Evolutionary conservation across 345 rosid species (phyloP).

Genomic region (Camelina laxa): DNA sequence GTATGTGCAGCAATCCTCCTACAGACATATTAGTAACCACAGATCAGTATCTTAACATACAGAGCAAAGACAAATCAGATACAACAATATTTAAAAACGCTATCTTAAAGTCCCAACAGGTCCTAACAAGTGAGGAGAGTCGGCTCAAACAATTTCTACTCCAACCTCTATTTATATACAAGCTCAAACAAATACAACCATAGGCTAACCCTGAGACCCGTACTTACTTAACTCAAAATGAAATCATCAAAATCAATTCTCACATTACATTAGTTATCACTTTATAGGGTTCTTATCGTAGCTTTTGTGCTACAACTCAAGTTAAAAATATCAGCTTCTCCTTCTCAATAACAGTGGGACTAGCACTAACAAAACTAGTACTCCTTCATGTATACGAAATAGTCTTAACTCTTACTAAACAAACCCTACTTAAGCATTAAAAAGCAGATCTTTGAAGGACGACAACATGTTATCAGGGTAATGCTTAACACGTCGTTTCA

Average conservation of each 20-base stretch:
- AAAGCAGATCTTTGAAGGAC: not conserved
- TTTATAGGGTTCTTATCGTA: not conserved
- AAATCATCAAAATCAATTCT: not conserved
- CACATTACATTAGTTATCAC: not conserved
- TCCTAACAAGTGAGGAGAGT: not conserved
- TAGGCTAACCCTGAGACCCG: not conserved
- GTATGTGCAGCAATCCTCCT: constrained; percentile 81
- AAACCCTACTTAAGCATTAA: not conserved
- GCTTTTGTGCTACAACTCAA: not conserved
- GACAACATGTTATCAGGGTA: not conserved
- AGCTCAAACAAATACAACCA: constrained; percentile 22
- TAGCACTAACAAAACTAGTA: not conserved
- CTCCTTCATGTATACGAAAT: not conserved
- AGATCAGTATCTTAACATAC: constrained; percentile 4
- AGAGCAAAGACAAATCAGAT: not conserved
- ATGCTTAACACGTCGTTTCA: not conserved
- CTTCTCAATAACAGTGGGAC: not conserved
- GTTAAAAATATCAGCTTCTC: not conserved
- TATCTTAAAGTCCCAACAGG: not conserved
- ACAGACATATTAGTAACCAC: not conserved
- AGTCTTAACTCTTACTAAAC: not conserved
- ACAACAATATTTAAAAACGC: not conserved
- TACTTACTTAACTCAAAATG: constrained; percentile 4
- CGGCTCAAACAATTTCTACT: not conserved
- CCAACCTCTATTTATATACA: not conserved